Base-by-base conservation (phyloP, 2,329 filamentous ascomycete species). In the Penicillium sp. region DNA sequence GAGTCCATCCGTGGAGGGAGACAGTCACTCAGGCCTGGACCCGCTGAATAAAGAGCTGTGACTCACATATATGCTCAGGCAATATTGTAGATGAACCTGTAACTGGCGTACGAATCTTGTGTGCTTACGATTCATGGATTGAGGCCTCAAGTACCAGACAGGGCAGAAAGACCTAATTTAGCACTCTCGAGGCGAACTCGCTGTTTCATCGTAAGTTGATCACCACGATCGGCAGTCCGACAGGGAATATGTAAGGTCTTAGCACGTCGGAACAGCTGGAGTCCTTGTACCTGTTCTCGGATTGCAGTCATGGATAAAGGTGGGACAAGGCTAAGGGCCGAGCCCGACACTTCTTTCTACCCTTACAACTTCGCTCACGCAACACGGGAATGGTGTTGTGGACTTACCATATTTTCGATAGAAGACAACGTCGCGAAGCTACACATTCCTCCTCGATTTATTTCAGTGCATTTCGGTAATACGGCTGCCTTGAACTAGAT, bases 241-340 rank as follows among this genome's bases (percentile, higher is more conserved):
- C 48, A 53, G 16, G 10, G 10, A 15, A 33, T 45, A 28, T 41
- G 42, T 52, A 33, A 44, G 50, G 54, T n/a, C 53, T 44, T 42
- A 57, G 50, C 53, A 36, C 43, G 45, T 52, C 55, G 50, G 51
- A 53, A 54, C 41, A 36, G 43, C 47, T 49, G 51, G 42, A 42
- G 45, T 43, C 26, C 42, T 23, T 52, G 38, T 21, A 6, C 26
- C 21, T 49, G 36, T 28, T 51, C 43, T 55, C 46, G 42, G 46
- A 52, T 52, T 21, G 47, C 44, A 21, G 31, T 39, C 42, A 51
- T 56, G 45, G 44, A 42, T 36, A 15, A 45, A 31, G 38, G 59
- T 63, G 49, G 51, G 47, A 63, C 61, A 57, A 51, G 18, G 16
- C 45, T 45, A 60, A 59, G 49, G 39, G 31, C 43, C 34, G 47